Evolutionary conservation across 495 filamentous ascomycete species (phyloP).

Genomic region (Tuber borchii): DNA sequence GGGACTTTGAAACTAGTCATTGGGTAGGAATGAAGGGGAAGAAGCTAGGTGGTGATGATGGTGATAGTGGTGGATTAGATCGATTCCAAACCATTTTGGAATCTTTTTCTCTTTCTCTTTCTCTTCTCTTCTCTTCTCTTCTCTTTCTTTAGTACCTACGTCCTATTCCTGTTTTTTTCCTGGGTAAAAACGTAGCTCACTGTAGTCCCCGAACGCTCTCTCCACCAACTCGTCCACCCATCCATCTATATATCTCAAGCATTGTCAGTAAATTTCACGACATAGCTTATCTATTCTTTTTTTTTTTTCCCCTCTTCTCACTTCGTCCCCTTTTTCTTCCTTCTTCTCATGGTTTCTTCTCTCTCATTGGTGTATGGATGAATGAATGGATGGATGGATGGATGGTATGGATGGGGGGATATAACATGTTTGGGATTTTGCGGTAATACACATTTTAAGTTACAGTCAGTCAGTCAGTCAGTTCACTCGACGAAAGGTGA

Average conservation of each 20-base stretch:
- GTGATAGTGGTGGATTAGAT: neutral
- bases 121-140: neutral
- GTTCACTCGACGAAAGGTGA: too few relatives aligned
- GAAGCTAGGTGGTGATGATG: neutral
- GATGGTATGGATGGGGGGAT: neutral
- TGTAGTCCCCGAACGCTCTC: neutral
- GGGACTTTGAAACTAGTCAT: slow-evolving; percentile 4
- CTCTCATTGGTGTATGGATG: slow-evolving; percentile 7
- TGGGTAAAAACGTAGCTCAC: neutral
- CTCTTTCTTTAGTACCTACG: neutral
- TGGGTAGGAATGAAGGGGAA: neutral
- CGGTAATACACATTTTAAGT: slow-evolving; percentile 9
- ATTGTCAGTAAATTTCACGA: neutral
- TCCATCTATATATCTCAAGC: neutral
- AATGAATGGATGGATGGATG: neutral
- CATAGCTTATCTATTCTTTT: slow-evolving; percentile 15
- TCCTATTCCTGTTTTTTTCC: neutral
- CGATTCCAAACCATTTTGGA: slow-evolving; percentile 3
- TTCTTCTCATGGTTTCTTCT: slow-evolving; percentile 10
- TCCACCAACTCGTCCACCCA: neutral
- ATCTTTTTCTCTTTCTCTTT: slow-evolving; percentile 4
- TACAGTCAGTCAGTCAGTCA: neutral
- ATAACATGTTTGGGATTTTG: neutral
- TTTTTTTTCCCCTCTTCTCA: neutral
- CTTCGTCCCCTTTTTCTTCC: neutral